phyloP scores from a whole-genome alignment of 768 basidiomycete species.

The Lyophyllum atratum region DNA sequence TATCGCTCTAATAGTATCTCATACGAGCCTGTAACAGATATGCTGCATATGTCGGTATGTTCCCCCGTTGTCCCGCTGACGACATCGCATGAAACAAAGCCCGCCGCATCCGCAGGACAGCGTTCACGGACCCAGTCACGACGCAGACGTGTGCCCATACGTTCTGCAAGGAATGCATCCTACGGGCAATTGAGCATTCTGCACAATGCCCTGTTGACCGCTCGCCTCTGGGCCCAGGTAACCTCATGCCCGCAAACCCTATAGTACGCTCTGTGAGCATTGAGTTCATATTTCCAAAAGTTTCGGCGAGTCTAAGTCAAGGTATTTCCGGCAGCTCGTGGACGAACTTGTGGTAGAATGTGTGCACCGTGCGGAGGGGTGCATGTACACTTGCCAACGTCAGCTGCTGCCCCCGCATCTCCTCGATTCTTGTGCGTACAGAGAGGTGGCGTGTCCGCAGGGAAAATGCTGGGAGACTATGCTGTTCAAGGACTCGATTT shows the following conservation, averaged over 20 bases:
- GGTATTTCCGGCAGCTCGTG: conserved; percentile 57
- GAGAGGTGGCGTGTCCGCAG: conserved; percentile 52
- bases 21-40: conserved; percentile 41
- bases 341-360: conserved; percentile 83
- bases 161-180: conserved; percentile 83
- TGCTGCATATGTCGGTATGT: conserved; percentile 78
- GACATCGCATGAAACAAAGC: conserved; percentile 1
- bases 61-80: background rate
- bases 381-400: conserved; percentile 63
- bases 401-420: conserved; percentile 67
- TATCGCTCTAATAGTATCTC: background rate
- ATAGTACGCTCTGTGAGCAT: conserved; percentile 72
- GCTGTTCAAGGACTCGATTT: conserved; percentile 5
- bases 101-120: conserved; percentile 42
- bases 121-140: conserved; percentile 77
- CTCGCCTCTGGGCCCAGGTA: conserved; percentile 56
- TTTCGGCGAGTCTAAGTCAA: background rate
- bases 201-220: conserved; percentile 86
- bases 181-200: conserved; percentile 65
- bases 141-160: conserved; percentile 81
- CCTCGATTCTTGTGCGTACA: conserved; percentile 59
- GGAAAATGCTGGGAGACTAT: conserved; percentile 40
- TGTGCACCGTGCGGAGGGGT: conserved; percentile 59
- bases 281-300: background rate
- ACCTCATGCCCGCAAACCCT: conserved; percentile 68